phyloP scores from a whole-genome alignment of 176 grass and related monocot species.

The Oryza punctata region DNA sequence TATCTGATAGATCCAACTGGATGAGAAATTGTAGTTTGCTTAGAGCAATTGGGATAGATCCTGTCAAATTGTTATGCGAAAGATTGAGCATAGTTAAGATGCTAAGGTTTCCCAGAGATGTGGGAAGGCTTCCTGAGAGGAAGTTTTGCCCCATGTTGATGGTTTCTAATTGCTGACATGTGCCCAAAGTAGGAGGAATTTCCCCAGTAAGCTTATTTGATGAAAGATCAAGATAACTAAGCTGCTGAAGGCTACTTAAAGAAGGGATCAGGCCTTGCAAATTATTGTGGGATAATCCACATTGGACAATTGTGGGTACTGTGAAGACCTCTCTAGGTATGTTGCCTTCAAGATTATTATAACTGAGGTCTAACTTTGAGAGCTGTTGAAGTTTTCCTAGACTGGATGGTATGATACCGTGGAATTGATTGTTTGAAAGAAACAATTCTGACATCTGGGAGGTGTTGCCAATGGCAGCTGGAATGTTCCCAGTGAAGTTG shows the following conservation, averaged over 20 bases:
- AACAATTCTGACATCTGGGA: conserved; percentile 26
- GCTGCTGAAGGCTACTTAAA: conserved; percentile 31
- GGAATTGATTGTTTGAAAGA: conserved; percentile 37
- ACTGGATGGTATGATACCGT: conserved; percentile 40
- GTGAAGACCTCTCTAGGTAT: conserved; percentile 13
- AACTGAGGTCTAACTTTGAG: neutral
- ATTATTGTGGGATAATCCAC: conserved; percentile 25
- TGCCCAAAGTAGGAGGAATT: conserved; percentile 38
- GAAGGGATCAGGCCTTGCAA: conserved; percentile 12
- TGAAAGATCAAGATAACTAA: conserved; percentile 38
- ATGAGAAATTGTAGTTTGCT: conserved; percentile 23
- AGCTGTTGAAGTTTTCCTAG: conserved; percentile 36
- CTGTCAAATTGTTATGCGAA: conserved; percentile 39
- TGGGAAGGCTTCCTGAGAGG: conserved; percentile 42
- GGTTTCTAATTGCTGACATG: conserved; percentile 30
- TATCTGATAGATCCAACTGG: conserved; percentile 41
- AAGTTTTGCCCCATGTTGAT: conserved; percentile 21
- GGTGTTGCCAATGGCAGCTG: conserved; percentile 44
- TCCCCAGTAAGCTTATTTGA: conserved; percentile 47
- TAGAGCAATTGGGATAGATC: conserved; percentile 40
- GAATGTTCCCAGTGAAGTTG: conserved; percentile 26
- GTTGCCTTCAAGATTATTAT: conserved; percentile 31
- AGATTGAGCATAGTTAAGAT: conserved; percentile 27
- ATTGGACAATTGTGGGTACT: neutral
- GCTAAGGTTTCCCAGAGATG: conserved; percentile 8